Evolutionary conservation across 352 stramenopile species (phyloP).

Genomic region (Phytophthora pini): DNA sequence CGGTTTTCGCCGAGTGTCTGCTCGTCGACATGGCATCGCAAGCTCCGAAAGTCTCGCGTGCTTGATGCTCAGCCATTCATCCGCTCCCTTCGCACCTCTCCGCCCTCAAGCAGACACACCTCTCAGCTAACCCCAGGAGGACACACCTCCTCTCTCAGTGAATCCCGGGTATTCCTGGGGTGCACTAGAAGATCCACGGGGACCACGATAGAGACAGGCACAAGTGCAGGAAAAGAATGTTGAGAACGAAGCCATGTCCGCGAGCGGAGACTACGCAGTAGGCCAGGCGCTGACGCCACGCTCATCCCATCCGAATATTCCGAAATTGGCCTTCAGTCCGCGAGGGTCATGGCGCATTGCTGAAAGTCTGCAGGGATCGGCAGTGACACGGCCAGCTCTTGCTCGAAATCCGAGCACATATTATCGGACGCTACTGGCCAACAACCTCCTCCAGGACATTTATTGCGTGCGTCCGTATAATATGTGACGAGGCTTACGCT

Average conservation of each 20-base stretch:
- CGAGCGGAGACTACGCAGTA: conserved; percentile 5
- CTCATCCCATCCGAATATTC: conserved; percentile 11
- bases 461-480: neutral
- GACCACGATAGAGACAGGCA: conserved; percentile 23
- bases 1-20: conserved; percentile 8
- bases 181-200: conserved; percentile 25
- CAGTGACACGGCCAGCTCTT: neutral
- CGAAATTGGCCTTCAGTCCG: conserved; percentile 29
- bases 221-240: conserved; percentile 2
- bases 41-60: conserved; percentile 15
- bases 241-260: conserved; percentile 12
- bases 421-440: neutral
- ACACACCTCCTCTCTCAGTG: conserved; percentile 27
- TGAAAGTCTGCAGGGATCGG: conserved; percentile 4
- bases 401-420: neutral
- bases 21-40: conserved; percentile 5
- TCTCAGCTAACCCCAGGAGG: conserved; percentile 23
- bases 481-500: conserved; percentile 20
- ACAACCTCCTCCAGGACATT: neutral
- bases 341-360: conserved; percentile 18
- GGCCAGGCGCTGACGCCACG: conserved; percentile 18
- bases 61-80: conserved; percentile 24
- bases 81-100: conserved; percentile 13
- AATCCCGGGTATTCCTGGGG: conserved; percentile 21
- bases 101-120: conserved; percentile 10